A percentile compares a stretch with the other conserved stretches of the same genome.
Evolutionary conservation across 805 yeast genomes (phyloP).

Genomic region (Metschnikowia cerradonensis): DNA sequence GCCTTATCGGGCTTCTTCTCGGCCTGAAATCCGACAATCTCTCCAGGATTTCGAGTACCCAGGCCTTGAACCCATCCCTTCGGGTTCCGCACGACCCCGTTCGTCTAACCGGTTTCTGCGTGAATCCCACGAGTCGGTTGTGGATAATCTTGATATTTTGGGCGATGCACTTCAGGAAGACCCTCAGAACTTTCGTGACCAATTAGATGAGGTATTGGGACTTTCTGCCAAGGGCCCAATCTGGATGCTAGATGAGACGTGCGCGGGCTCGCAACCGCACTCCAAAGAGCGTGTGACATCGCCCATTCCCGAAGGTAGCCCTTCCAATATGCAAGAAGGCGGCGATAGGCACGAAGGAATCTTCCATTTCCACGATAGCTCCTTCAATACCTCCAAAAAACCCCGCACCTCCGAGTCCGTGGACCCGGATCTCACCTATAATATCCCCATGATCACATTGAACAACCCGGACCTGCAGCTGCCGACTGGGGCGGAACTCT

Average conservation of each 20-base stretch:
- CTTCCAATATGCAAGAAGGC: no score
- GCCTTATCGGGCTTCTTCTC: not conserved
- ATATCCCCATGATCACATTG: conserved; percentile 17
- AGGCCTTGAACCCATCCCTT: not conserved
- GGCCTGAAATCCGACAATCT: not conserved
- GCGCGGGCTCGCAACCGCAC: not conserved
- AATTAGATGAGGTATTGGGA: conserved; percentile 1
- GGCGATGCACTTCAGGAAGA: not conserved
- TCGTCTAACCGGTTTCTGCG: not conserved
- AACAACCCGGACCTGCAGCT: conserved; percentile 1
- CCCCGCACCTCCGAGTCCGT: not conserved
- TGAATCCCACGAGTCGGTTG: not conserved
- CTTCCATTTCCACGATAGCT: not conserved
- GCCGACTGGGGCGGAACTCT: not conserved
- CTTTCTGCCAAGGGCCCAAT: not conserved
- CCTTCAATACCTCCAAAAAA: not conserved
- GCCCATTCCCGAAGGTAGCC: not conserved
- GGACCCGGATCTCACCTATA: conserved; percentile 10
- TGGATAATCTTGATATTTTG: not conserved
- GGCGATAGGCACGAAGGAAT: no score
- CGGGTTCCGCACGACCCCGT: not conserved
- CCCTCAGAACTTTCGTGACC: not conserved
- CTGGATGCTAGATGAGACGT: not conserved
- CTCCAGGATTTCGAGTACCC: conserved; percentile 3
- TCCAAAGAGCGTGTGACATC: not conserved